phyloP scores from a whole-genome alignment of 257 asterid species.

The Solanum peruvianum region DNA sequence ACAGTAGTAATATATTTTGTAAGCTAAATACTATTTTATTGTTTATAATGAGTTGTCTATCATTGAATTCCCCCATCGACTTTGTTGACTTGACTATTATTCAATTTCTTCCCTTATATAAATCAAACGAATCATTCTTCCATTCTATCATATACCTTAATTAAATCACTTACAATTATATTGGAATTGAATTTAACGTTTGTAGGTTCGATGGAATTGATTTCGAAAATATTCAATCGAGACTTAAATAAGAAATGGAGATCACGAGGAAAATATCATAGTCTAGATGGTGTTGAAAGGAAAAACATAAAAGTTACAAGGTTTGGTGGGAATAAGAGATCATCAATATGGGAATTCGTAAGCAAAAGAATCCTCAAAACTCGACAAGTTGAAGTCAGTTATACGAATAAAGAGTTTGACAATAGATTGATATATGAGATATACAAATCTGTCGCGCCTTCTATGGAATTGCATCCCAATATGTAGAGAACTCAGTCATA shows the following conservation, averaged over 20 bases:
- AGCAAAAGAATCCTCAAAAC: neutral
- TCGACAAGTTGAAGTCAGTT: neutral
- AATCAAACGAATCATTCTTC: neutral
- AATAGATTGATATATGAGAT: slow-evolving; percentile 57
- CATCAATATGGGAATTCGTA: slow-evolving; percentile 7
- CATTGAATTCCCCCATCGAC: neutral
- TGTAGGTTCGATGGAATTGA: neutral
- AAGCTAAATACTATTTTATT: too few relatives aligned
- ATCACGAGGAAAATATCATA: slow-evolving; percentile 2
- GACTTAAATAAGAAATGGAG: slow-evolving; percentile 12
- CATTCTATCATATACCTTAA: neutral
- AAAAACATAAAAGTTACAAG: neutral
- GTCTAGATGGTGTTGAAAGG: neutral
- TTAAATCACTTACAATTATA: neutral
- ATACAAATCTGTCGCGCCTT: slow-evolving; percentile 43
- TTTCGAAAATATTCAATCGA: neutral
- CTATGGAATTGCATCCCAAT: slow-evolving; percentile 33
- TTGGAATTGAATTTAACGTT: neutral
- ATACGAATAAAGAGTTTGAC: slow-evolving; percentile 28
- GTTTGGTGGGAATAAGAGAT: slow-evolving; percentile 2
- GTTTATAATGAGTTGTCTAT: too few relatives aligned
- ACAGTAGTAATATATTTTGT: too few relatives aligned
- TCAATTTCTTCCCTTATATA: neutral
- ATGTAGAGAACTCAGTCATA: neutral
- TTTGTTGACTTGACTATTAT: neutral